Evolutionary conservation across 305 asterid species (phyloP).

Genomic region (Fraxinus sp.): DNA sequence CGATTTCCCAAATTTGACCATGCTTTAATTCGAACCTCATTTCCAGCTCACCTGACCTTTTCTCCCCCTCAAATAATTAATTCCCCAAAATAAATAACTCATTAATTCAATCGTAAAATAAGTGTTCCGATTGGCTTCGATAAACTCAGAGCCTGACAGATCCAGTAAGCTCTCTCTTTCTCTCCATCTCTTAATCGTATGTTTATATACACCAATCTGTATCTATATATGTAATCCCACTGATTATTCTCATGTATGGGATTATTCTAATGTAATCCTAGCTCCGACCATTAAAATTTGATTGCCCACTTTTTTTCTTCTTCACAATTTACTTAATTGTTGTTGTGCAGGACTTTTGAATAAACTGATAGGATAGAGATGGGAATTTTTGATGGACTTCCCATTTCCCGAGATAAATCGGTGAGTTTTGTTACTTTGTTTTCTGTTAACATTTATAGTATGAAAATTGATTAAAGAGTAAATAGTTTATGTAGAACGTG

Average conservation of each 20-base stretch:
- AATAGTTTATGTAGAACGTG: not conserved
- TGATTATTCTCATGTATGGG: not conserved
- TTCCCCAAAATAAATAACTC: not conserved
- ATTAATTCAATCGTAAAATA: not conserved
- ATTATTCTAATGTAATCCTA: slow-evolving; percentile 4
- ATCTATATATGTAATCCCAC: not conserved
- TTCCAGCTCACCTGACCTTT: slow-evolving; percentile 28
- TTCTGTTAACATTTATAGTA: not conserved
- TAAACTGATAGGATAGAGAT: slow-evolving; percentile 57
- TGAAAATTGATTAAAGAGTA: not conserved
- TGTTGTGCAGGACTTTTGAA: slow-evolving; percentile 28
- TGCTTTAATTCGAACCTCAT: not conserved
- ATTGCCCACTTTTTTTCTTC: not conserved
- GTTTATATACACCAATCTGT: not conserved
- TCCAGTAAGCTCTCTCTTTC: slow-evolving; percentile 31
- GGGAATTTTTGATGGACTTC: slow-evolving; percentile 92
- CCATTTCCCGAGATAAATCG: slow-evolving; percentile 79
- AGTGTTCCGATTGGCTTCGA: slow-evolving; percentile 25
- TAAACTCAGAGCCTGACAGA: slow-evolving; percentile 27
- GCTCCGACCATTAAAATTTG: not conserved
- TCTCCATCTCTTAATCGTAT: not conserved
- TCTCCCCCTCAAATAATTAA: not conserved
- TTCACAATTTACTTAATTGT: slow-evolving; percentile 1
- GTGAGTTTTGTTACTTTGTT: slow-evolving; percentile 43
- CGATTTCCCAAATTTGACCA: not conserved